Conservation (phyloP, 2,329 filamentous ascomycete genomes). For the Beauveria medogensis region DNA sequence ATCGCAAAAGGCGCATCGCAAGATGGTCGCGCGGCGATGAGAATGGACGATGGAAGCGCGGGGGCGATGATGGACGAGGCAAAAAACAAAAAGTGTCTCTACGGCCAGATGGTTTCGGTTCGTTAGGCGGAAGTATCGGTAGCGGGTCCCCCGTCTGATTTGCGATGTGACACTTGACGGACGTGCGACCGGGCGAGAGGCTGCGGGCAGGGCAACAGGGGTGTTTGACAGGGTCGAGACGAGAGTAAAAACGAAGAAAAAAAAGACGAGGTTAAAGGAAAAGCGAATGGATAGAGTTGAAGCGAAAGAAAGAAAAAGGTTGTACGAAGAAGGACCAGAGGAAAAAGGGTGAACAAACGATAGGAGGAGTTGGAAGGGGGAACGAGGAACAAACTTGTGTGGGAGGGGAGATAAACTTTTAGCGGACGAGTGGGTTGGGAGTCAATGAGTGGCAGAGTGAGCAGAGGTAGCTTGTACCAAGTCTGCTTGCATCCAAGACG, state of each 20-base stretch:
- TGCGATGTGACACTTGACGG: conserved; percentile 4
- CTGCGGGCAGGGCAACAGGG: background rate
- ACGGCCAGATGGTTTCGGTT: background rate
- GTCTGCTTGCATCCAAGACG: background rate
- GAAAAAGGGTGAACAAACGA: background rate
- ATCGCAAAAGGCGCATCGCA: conserved; percentile 3
- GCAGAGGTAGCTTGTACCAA: too few species aligned
- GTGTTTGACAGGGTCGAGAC: background rate
- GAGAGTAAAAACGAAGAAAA: background rate
- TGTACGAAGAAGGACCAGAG: background rate
- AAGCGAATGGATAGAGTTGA: conserved; percentile 3
- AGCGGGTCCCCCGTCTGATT: conserved; percentile 1
- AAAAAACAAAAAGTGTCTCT: background rate
- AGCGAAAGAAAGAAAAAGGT: background rate
- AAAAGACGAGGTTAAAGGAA: background rate
- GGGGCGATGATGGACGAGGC: conserved; percentile 6
- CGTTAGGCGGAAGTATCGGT: conserved; percentile 1
- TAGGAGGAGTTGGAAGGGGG: background rate
- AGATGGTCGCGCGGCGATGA: background rate
- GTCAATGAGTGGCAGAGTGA: background rate
- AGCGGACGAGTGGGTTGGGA: background rate
- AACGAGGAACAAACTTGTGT: background rate
- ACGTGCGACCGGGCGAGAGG: background rate
- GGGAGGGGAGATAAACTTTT: background rate
- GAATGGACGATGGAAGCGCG: background rate